Percentiles rank a stretch among this genome's conserved stretches.
Conservation (phyloP, 768 basidiomycete species). For the Dictyophora rubrovolvata region DNA sequence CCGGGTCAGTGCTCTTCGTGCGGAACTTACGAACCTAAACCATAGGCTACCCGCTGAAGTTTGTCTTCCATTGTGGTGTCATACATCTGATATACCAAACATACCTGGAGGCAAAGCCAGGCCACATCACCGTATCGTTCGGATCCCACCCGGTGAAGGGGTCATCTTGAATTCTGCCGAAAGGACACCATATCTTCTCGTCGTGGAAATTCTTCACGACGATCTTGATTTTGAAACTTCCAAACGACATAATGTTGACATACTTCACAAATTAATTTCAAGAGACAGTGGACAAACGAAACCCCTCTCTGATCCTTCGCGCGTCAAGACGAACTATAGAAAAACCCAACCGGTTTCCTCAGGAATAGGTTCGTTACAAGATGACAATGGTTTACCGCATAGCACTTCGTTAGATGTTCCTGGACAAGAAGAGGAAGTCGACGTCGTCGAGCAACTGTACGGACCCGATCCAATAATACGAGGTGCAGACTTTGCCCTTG, state of each 20-base stretch:
- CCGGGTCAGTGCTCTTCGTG: constrained; percentile 89
- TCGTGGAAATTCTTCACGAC: constrained; percentile 81
- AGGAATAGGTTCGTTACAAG: no score
- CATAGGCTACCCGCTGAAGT: constrained; percentile 95
- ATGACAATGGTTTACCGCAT: neutral
- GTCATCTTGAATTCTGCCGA: constrained; percentile 98
- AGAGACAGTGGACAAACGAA: constrained; percentile 33
- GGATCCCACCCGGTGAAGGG: constrained; percentile 95
- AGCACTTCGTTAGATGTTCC: constrained; percentile 16
- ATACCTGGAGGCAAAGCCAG: constrained; percentile 32
- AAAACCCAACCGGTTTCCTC: neutral
- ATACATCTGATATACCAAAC: constrained; percentile 49
- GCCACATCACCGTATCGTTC: constrained; percentile 89
- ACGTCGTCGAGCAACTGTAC: constrained; percentile 93
- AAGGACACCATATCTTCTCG: constrained; percentile 83
- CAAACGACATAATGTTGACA: constrained; percentile 75
- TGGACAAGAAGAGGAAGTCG: constrained; percentile 71
- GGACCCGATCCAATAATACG: constrained; percentile 67
- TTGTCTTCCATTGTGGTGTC: constrained; percentile 84
- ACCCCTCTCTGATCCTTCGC: neutral
- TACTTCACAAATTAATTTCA: constrained; percentile 63
- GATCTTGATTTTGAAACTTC: constrained; percentile 90
- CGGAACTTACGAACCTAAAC: constrained; percentile 90
- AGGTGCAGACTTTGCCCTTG: constrained; percentile 62
- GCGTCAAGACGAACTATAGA: neutral